A percentile compares a stretch with the other conserved stretches of the same genome.
Conservation (phyloP, 2,329 filamentous ascomycete genomes). For the Aspergillus sp. region DNA sequence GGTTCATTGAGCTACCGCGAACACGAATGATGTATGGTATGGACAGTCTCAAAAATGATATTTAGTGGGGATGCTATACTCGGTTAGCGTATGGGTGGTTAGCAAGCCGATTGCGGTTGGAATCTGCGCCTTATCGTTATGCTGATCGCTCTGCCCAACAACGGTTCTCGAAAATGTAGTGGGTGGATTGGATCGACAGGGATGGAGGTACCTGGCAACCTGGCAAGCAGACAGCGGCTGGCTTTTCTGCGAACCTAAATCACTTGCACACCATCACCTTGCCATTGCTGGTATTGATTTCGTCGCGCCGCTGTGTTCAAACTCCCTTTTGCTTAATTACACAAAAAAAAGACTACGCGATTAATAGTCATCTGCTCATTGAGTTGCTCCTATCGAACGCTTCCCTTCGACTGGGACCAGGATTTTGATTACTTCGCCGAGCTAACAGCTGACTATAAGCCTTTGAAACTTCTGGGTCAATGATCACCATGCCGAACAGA, state of each 20-base stretch:
- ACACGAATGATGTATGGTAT: background rate
- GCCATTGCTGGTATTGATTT: too few species aligned
- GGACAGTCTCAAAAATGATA: background rate
- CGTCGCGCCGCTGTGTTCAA: too few species aligned
- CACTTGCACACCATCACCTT: background rate
- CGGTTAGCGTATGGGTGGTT: background rate
- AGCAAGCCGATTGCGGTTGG: background rate
- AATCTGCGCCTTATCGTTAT: background rate
- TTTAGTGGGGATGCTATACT: conserved; percentile 4
- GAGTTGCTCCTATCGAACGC: background rate
- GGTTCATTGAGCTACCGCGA: background rate
- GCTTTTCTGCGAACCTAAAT: background rate
- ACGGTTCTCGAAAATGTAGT: conserved; percentile 5
- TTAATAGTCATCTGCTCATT: background rate
- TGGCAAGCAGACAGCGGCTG: background rate
- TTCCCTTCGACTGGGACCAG: background rate
- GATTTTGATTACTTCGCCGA: background rate
- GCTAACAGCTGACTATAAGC: background rate
- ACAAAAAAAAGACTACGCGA: too few species aligned
- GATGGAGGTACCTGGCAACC: conserved; percentile 1
- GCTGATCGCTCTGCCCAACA: background rate
- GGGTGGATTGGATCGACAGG: conserved; percentile 19
- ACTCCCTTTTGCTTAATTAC: too few species aligned
- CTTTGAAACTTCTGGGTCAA: background rate
- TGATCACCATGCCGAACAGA: background rate